Evolutionary conservation across 2,329 filamentous ascomycete genomes (phyloP), one percentile per base, ranked within the genome.

Genomic region (Nectriaceae sp.): DNA sequence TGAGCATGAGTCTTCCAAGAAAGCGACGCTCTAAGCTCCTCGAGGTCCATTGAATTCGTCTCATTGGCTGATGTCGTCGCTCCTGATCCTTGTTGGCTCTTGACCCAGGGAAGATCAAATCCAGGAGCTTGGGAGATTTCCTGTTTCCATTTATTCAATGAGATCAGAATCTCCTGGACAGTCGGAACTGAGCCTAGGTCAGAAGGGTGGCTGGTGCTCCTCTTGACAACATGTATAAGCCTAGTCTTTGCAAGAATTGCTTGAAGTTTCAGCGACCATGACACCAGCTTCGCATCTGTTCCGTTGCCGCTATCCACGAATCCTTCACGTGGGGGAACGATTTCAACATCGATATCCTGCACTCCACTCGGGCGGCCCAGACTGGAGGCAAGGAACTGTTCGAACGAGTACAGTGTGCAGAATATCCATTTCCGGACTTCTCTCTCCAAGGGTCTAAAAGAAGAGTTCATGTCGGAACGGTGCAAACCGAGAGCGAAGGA

Each of bases 341-440:
- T 56, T 37, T 70, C 66, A 1, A 70, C 67, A 15, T 70, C 69
- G 3, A 63, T 55, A 16, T 69, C 66, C 20, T 70, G 64, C 4
- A 71, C 49, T 0, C 63, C 68, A 22, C 65, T 68, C 1, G 69
- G 69, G 18, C 69, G 60, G 0, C 67, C 69, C 0, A 71, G 61
- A 38, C 65, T 70, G 3, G 65, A 67, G 3, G 67, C 65, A 0
- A 71, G 60, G 40, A 70, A 69, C 39, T 70, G 67, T 18, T 71
- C 69, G 11, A 70, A 69, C 0, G 60, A 54, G 48, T 68, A 71
- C 4, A 71, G 58, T 2, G 68, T 70, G 44, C 69, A 71, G 37
- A 70, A 70, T 0, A 71, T 65, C 45, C 65, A 61, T 47, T 68
- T 70, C 0, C 68, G 55, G 6, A 64, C 62, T 43, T 69, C 66